Evolutionary conservation across 2,329 filamentous ascomycete genomes (phyloP), one percentile per base, ranked within the genome.

Genomic region (Parastagonospora nodorum): DNA sequence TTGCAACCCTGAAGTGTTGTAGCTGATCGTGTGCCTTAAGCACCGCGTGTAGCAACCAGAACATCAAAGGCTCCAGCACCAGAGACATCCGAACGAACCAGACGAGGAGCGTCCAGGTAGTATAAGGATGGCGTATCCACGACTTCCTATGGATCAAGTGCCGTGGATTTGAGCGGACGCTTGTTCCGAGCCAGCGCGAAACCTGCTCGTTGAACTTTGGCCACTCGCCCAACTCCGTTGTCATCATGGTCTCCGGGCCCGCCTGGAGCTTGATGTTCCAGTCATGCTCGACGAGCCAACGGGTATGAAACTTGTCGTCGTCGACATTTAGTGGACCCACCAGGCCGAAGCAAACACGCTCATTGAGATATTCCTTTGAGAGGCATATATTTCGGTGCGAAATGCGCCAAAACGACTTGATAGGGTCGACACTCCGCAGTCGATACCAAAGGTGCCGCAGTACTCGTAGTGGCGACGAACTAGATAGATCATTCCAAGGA

Each of bases 231-330:
- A 87, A 69, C 0, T 77, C 79, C 10, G 42, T 44, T 50, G 78
- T 73, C 30, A 87, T 73, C 1, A 75, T 69, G 0, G 79, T 74
- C 2, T 82, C 76, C 0, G 72, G 58, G 4, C 75, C 74, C 50
- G 80, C 78, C 61, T 88, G 84, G 43, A 87, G 79, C n/a, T 41
- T 47, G 36, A 47, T 47, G 14, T 35, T 35, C 45, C 37, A 47
- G 16, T 76, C 77, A 5, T 77, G 65, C 8, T 72, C 72, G 36
- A 83, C 77, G 5, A 80, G 74, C 53, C 77, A 83, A 9, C 84
- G 75, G 0, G 84, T 87, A 31, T 83, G 72, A 58, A 80, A 86
- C 65, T 87, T 87, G 72, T 88, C 84, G 50, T 87, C 84, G 53
- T 87, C 84, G 0, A 76, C 74, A 15, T 80, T 78, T 2, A 85